Base-by-base conservation (phyloP, 768 basidiomycete species). In the Lactarius deliciosus region DNA sequence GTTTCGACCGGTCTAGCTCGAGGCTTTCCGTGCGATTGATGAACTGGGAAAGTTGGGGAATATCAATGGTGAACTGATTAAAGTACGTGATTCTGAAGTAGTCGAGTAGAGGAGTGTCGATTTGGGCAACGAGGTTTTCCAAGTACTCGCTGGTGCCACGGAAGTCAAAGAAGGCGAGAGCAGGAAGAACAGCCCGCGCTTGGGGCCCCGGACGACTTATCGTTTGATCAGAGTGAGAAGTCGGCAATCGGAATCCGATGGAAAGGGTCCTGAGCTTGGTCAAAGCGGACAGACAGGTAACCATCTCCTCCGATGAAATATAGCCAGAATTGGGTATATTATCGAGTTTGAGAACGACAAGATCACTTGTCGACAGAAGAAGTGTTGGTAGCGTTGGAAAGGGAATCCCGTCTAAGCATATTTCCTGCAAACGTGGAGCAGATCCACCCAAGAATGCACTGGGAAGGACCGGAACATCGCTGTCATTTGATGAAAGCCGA, bases 41-140 rank as follows among this genome's bases (percentile, higher is more conserved):
- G 47, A 50, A 50, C 22, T 50, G 47, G n/a, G 22, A 50, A 22
- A 50, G 47, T 50, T 50, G 47, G 47, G 47, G 47, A 22, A 50
- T 22, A 50, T 50, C 47, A 22, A 22, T 5, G 47, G 22, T 5
- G 47, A 50, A 11, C 47, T 11, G 47, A 50, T 50, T 22, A 5
- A 6, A 22, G 47, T 50, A 50, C 22, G 47, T 50, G 22, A 50
- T 50, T 13, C 47, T 50, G 22, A 50, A 22, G 22, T 22, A 50
- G 13, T 22, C 11, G 47, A 50, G 47, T 13, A 4, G n/a, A 13
- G 47, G 47, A 22, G 47, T 50, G 47, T 50, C 47, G 4, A 50
- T 22, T 50, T 50, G 47, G 3, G 47, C 47, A 10, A 50, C 22
- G 11, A 50, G 47, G 47, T 50, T n/a, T 11, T 50, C 47, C 22